phyloP scores from a whole-genome alignment of 129 eudicot species.

The Sambucus nigra region DNA sequence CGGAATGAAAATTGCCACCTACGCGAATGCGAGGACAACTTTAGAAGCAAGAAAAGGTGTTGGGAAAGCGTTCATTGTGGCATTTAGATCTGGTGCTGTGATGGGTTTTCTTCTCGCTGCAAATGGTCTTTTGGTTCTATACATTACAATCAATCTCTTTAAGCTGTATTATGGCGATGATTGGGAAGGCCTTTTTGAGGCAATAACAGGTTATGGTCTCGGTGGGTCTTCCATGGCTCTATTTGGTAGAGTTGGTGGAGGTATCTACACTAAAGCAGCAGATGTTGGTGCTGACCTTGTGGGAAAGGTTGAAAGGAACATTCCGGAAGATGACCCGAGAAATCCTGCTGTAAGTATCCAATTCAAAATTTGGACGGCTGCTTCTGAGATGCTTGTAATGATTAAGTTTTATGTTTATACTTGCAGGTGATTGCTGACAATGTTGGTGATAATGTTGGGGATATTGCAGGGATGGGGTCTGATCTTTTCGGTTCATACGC shows the following conservation, averaged over 20 bases:
- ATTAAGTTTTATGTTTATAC: background rate
- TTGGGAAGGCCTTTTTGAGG: constrained; percentile 79
- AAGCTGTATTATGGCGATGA: constrained; percentile 66
- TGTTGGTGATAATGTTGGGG: constrained; percentile 77
- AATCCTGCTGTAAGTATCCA: constrained; percentile 59
- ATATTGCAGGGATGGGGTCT: constrained; percentile 81
- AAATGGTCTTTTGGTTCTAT: constrained; percentile 62
- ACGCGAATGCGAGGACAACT: constrained; percentile 69
- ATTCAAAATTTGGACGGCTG: background rate
- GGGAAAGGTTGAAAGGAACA: constrained; percentile 69
- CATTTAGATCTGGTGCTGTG: constrained; percentile 71
- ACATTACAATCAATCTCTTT: constrained; percentile 42
- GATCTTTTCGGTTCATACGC: constrained; percentile 78
- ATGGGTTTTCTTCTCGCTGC: constrained; percentile 82
- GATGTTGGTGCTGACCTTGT: constrained; percentile 82
- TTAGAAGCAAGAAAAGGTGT: constrained; percentile 68
- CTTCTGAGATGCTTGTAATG: background rate
- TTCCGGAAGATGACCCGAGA: constrained; percentile 80
- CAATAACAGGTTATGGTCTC: constrained; percentile 71
- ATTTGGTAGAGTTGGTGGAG: constrained; percentile 82
- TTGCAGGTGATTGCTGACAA: constrained; percentile 73
- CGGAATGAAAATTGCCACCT: constrained; percentile 86
- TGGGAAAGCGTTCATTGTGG: constrained; percentile 56
- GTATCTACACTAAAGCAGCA: constrained; percentile 69
- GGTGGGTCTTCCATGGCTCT: constrained; percentile 83